phyloP scores from a whole-genome alignment of 805 yeast genomes.

The Starmerella apis region DNA sequence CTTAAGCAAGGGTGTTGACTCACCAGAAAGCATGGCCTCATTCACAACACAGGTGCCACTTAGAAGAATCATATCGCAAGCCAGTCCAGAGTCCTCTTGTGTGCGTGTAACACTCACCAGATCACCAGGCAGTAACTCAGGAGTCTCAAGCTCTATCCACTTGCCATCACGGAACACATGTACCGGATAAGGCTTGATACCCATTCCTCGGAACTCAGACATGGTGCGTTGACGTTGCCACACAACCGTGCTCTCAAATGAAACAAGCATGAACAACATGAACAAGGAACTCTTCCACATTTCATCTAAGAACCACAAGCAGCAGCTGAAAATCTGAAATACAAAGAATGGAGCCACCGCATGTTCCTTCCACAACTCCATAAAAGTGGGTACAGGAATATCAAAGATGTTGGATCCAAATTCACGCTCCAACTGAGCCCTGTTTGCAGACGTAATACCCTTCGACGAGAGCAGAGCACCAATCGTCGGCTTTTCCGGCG shows the following conservation, averaged over 20 bases:
- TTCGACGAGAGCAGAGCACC: constrained; percentile 44
- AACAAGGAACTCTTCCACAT: constrained; percentile 92
- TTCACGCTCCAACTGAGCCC: constrained; percentile 35
- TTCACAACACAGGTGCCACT: constrained; percentile 92
- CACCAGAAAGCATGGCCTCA: constrained; percentile 98
- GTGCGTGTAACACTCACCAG: constrained; percentile 75
- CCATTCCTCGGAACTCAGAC: constrained; percentile 94
- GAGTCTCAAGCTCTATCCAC: constrained; percentile 64
- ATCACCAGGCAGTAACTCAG: constrained; percentile 82
- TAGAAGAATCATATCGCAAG: constrained; percentile 79
- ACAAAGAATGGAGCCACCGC: constrained; percentile 98
- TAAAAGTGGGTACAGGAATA: constrained; percentile 86
- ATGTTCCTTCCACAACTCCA: constrained; percentile 88
- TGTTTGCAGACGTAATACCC: constrained; percentile 38
- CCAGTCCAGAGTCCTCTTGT: constrained; percentile 80
- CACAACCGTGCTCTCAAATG: constrained; percentile 89
- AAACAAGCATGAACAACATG: constrained; percentile 79
- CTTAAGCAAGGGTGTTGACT: constrained; percentile 90
- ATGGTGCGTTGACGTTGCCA: constrained; percentile 91
- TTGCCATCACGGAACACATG: constrained; percentile 56
- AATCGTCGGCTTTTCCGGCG: constrained; percentile 44
- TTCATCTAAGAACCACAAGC: constrained; percentile 91
- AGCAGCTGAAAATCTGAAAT: constrained; percentile 91
- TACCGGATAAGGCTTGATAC: constrained; percentile 79
- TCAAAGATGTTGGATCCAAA: constrained; percentile 86